Base-by-base conservation (phyloP, 2,329 filamentous ascomycete species). In the Lasiodiplodia citricola region DNA sequence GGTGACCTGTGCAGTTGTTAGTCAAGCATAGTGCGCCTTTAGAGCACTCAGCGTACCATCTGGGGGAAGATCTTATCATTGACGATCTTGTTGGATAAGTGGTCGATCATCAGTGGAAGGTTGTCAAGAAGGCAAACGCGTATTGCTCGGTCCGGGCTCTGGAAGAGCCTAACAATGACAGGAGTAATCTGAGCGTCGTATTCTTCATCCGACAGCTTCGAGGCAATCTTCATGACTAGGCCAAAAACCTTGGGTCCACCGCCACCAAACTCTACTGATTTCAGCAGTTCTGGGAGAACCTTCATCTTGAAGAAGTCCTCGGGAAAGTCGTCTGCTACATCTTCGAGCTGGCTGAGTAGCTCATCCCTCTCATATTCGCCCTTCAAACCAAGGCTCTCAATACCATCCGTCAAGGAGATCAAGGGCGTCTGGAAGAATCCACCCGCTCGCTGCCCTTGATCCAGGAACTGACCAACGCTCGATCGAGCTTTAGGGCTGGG, bases 231-330 rank as follows among this genome's bases (percentile, higher is more conserved):
- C 84, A 98, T 89, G 51, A 97, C 92, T 1, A 97, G 90, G 1
- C 86, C 83, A 70, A 99, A 92, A 0, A 97, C 94, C 76, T 97
- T 96, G 0, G 95, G 92, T 0, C 96, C 96, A 35, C 96, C 96
- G 13, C 95, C 96, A 8, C 96, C 96, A 79, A 97, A 99, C 76
- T 99, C 96, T n/a, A 98, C 94, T 0, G 94, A 97, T 77, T 98
- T 99, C n/a, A 99, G 86, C 37, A 99, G 84, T 77, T 99, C 96
- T 0, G 96, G 96, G 10, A 99, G 85, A 3, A 99, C 90, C 76
- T 98, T 99, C 87, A 97, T 92, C 78, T 96, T 97, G 85, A 98
- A 97, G 79, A 97, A 99, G 70, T 98, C 96, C 76, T 97, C 95
- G 0, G 96, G 96, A 70, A 98, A 97, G 79, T 99, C 94, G 73